Percentiles rank a stretch among this genome's conserved stretches.
These are phyloP conservation scores for Alternaria sp. DNA, from an alignment of 2,329 filamentous ascomycete genomes.

Conservation along the genomic window DNA sequence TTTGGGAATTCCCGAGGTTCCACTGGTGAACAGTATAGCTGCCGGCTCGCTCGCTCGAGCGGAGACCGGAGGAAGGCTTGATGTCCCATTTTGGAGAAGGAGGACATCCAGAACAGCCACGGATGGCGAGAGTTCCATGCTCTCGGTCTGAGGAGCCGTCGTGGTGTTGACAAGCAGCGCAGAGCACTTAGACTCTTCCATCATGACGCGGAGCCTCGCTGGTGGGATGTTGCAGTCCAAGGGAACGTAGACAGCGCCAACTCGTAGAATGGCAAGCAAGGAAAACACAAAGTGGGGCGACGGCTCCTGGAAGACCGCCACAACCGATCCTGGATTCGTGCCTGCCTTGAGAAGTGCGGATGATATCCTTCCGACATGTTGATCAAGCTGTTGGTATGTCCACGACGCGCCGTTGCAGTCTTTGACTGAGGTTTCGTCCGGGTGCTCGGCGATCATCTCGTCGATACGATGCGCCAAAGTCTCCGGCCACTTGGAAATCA, in stretches of 20 bases:
- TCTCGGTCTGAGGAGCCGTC: background rate
- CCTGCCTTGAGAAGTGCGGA: background rate
- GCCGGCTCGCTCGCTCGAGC: slow-evolving; percentile 46
- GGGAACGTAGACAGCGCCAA: slow-evolving; percentile 22
- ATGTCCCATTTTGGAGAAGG: background rate
- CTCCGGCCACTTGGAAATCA: slow-evolving; percentile 22
- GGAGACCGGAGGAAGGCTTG: background rate
- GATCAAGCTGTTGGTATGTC: background rate
- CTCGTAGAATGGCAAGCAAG: slow-evolving; percentile 22
- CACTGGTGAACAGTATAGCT: slow-evolving; percentile 65
- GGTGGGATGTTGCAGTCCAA: slow-evolving; percentile 13
- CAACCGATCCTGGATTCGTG: slow-evolving; percentile 35
- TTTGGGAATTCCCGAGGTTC: slow-evolving; percentile 61
- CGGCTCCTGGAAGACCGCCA: slow-evolving; percentile 54
- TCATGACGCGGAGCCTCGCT: slow-evolving; percentile 7
- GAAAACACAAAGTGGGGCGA: slow-evolving; percentile 36
- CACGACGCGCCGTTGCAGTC: background rate
- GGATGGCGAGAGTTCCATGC: background rate
- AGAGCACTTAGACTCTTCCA: slow-evolving; percentile 1
- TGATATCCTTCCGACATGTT: background rate
- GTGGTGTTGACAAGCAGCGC: slow-evolving; percentile 7
- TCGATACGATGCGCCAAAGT: background rate
- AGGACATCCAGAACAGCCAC: background rate
- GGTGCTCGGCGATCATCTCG: background rate
- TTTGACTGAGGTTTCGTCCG: background rate